These are phyloP conservation scores for Jimgerdemannia flammicorona DNA, from an alignment of 192 early-diverging fungal species.

Conservation along the genomic window DNA sequence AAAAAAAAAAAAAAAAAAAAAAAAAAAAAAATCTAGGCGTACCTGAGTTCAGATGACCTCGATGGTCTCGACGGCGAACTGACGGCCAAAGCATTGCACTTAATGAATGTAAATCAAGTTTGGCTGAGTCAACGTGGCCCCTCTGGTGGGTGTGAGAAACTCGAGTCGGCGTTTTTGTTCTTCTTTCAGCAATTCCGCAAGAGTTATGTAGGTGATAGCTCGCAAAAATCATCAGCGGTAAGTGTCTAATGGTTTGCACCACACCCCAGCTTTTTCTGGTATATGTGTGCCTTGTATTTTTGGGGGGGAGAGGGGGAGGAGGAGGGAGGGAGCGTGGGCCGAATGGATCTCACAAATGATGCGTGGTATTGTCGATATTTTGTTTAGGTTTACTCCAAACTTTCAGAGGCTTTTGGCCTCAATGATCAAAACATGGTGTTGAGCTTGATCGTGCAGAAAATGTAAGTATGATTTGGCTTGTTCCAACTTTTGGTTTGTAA, in stretches of 20 bases:
- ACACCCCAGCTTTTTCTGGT: too few species aligned
- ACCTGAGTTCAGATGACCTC: slow-evolving; percentile 72
- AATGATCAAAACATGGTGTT: slow-evolving; percentile 58
- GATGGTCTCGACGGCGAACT: slow-evolving; percentile 77
- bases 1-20: too few species aligned
- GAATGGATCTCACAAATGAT: too few species aligned
- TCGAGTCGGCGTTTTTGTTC: slow-evolving; percentile 79
- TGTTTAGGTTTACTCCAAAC: slow-evolving; percentile 60
- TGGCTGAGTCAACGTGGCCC: slow-evolving; percentile 48
- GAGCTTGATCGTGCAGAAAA: slow-evolving; percentile 61
- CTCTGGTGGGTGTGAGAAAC: slow-evolving; percentile 50
- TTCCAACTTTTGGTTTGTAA: too few species aligned
- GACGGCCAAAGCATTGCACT: slow-evolving; percentile 60
- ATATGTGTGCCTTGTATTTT: too few species aligned
- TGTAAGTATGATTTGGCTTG: slow-evolving; percentile 46
- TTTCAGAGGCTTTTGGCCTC: slow-evolving; percentile 65
- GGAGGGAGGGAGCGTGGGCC: not conserved
- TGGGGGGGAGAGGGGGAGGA: not conserved
- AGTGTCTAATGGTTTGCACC: not conserved
- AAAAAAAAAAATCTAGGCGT: slow-evolving; percentile 43
- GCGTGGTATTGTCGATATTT: too few species aligned
- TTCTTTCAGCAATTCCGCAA: slow-evolving; percentile 76
- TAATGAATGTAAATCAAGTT: slow-evolving; percentile 65
- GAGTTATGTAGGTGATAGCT: slow-evolving; percentile 75
- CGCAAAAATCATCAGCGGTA: slow-evolving; percentile 41